A percentile compares a stretch with the other conserved stretches of the same genome.
These are phyloP conservation scores for Hypoxylon perforatum DNA, from an alignment of 495 filamentous ascomycete genomes.

Conservation along the genomic window DNA sequence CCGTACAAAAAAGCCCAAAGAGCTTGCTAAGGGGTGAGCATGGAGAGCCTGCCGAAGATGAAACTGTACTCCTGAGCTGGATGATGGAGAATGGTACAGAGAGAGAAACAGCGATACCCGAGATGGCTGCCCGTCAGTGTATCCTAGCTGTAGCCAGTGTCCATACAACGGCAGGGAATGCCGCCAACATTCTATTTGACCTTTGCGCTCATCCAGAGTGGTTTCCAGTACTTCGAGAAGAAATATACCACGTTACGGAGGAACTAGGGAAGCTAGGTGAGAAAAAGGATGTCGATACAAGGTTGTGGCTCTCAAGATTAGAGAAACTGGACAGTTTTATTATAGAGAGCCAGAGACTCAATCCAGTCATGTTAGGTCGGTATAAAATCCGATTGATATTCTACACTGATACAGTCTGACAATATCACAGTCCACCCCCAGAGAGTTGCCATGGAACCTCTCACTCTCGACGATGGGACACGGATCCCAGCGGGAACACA, in stretches of 20 bases:
- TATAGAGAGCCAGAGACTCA: not conserved
- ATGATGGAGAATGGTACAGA: slow-evolving; percentile 25
- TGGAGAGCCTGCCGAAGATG: not conserved
- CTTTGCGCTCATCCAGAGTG: slow-evolving; percentile 6
- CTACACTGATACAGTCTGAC: too few relatives aligned
- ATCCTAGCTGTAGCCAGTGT: slow-evolving; percentile 43
- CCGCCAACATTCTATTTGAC: slow-evolving; percentile 12
- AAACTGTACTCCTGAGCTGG: slow-evolving; percentile 17
- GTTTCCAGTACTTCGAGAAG: not conserved
- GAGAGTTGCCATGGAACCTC: not conserved
- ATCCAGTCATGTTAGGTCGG: too few relatives aligned
- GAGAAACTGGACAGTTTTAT: not conserved
- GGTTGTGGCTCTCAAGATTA: not conserved
- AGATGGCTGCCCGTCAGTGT: slow-evolving; percentile 30
- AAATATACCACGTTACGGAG: not conserved
- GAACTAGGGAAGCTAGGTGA: not conserved
- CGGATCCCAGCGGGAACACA: not conserved
- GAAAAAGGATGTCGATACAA: not conserved
- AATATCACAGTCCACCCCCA: too few relatives aligned
- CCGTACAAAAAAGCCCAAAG: not conserved
- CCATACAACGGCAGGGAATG: slow-evolving; percentile 30
- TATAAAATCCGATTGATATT: too few relatives aligned
- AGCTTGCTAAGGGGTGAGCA: not conserved
- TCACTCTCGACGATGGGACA: not conserved
- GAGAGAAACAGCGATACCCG: not conserved